Conservation (phyloP, 2,329 filamentous ascomycete species). For the Periconia macrospinosa region DNA sequence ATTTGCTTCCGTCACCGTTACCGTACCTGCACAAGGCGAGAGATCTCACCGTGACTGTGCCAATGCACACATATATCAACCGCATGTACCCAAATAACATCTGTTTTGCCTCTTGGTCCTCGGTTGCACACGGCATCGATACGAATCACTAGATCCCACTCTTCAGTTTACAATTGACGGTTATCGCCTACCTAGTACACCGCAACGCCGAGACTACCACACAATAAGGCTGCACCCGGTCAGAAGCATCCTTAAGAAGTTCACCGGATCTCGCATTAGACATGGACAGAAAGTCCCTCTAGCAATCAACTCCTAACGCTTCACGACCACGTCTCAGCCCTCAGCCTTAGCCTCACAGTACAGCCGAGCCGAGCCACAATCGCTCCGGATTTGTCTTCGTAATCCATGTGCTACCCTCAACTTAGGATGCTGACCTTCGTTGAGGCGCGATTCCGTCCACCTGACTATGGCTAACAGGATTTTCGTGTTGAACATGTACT, state of each 20-base stretch:
- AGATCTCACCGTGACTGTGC: no score
- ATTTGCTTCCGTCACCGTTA: not conserved
- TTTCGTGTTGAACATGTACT: not conserved
- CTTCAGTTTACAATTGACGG: not conserved
- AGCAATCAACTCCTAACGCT: not conserved
- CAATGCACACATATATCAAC: no score
- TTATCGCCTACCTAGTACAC: not conserved
- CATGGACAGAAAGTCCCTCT: not conserved
- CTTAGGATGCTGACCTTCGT: not conserved
- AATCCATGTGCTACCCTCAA: not conserved
- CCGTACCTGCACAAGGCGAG: not conserved
- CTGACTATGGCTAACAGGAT: not conserved
- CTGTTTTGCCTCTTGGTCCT: no score
- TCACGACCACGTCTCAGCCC: not conserved
- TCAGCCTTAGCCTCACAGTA: not conserved
- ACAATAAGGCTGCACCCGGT: no score
- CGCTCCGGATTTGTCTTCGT: not conserved
- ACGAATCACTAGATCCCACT: not conserved
- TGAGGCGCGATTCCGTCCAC: not conserved
- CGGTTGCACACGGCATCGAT: no score
- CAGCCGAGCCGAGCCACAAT: not conserved
- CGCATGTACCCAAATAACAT: no score
- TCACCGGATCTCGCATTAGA: no score
- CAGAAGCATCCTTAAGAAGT: no score
- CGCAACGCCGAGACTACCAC: no score